A percentile compares a stretch with the other conserved stretches of the same genome.
phyloP scores from a whole-genome alignment of 2,329 filamentous ascomycete genomes.

The Monilinia fructicola region DNA sequence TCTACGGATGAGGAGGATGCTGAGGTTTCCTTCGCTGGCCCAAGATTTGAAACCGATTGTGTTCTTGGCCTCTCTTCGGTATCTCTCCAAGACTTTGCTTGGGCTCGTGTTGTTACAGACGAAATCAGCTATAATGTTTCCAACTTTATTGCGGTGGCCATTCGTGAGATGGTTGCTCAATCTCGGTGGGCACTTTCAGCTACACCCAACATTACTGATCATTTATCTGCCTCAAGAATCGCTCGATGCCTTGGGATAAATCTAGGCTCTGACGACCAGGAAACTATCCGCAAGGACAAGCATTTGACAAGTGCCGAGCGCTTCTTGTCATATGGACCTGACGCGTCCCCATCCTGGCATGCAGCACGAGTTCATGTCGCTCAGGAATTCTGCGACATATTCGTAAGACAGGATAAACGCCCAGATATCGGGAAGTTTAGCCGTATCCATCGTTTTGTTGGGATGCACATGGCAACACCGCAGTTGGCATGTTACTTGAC shows the following conservation, averaged over 20 bases:
- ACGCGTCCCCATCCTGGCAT: constrained; percentile 4
- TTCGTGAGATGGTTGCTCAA: background rate
- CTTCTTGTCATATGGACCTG: constrained; percentile 9
- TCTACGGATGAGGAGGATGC: background rate
- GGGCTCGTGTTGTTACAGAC: constrained; percentile 2
- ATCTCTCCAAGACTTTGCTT: background rate
- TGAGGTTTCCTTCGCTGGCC: background rate
- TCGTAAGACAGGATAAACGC: background rate
- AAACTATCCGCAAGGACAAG: constrained; percentile 3
- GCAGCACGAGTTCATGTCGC: constrained; percentile 5
- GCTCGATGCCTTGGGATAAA: constrained; percentile 13
- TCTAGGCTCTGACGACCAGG: constrained; percentile 7
- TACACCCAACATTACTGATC: constrained; percentile 9
- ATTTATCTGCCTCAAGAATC: background rate
- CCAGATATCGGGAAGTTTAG: background rate
- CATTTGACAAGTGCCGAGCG: constrained; percentile 3
- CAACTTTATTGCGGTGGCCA: background rate
- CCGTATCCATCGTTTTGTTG: background rate
- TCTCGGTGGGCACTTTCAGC: constrained; percentile 17
- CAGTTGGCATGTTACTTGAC: constrained; percentile 11
- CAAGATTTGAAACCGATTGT: background rate
- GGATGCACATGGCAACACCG: background rate
- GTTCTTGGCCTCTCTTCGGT: background rate
- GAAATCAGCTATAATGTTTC: constrained; percentile 1
- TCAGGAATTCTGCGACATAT: background rate